Conservation (phyloP, 1,139 yeast genomes). For the Lodderomyces elongisporus region DNA sequence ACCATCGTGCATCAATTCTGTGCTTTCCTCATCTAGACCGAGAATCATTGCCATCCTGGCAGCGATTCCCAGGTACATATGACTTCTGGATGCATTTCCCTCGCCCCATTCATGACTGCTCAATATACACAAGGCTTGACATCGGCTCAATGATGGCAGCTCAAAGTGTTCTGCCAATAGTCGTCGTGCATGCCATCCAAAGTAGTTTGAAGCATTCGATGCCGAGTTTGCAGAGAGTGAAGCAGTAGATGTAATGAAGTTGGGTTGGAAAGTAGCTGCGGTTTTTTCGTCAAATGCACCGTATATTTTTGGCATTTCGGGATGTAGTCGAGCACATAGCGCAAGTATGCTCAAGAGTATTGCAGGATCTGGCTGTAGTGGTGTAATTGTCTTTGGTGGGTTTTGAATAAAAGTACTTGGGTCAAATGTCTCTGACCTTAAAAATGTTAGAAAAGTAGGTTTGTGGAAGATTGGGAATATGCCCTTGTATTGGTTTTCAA, state of each 20-base stretch:
- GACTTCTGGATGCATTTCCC: constrained; percentile 33
- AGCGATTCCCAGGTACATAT: constrained; percentile 34
- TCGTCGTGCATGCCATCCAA: constrained; percentile 35
- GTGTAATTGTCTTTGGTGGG: constrained; percentile 1
- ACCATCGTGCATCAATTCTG: neutral
- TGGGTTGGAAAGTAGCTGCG: constrained; percentile 24
- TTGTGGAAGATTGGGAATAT: constrained; percentile 31
- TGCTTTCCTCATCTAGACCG: constrained; percentile 25
- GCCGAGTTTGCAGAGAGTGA: constrained; percentile 11
- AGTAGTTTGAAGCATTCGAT: constrained; percentile 31
- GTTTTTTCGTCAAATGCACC: constrained; percentile 26
- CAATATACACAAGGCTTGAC: constrained; percentile 31
- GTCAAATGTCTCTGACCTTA: constrained; percentile 22
- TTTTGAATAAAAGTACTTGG: constrained; percentile 22
- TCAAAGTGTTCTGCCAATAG: constrained; percentile 29
- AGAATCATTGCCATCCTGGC: constrained; percentile 36
- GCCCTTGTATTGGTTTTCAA: constrained; percentile 31
- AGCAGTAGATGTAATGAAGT: constrained; percentile 2
- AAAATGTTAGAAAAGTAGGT: constrained; percentile 24
- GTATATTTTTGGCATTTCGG: constrained; percentile 22
- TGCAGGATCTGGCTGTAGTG: constrained; percentile 26
- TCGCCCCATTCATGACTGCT: constrained; percentile 43
- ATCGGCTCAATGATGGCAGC: constrained; percentile 32
- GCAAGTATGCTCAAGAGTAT: constrained; percentile 30
- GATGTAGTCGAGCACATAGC: constrained; percentile 31